These are phyloP conservation scores for Euphorbia corollata DNA, from an alignment of 441 rosid genomes.

Conservation along the genomic window DNA sequence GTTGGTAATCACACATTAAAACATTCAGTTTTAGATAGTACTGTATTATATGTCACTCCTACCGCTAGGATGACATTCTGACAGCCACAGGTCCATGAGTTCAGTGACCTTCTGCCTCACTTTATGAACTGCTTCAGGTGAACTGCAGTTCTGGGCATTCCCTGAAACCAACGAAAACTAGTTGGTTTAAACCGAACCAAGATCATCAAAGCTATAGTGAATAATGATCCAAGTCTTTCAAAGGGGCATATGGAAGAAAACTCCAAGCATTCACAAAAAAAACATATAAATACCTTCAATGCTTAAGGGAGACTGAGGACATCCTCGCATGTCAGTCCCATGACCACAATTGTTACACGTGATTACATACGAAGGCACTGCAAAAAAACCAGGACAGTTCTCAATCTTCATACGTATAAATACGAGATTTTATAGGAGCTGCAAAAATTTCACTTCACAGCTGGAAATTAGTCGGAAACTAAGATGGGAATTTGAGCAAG, in stretches of 20 bases:
- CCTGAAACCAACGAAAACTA: conserved; percentile 37
- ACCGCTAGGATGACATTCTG: conserved; percentile 47
- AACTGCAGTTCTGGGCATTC: conserved; percentile 62
- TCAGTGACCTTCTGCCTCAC: conserved; percentile 68
- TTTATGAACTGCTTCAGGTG: conserved; percentile 76
- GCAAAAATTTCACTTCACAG: no score
- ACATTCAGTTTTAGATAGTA: not conserved
- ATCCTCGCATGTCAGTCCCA: conserved; percentile 89
- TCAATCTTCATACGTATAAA: no score
- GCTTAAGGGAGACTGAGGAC: conserved; percentile 74
- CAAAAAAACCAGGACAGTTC: conserved; percentile 13
- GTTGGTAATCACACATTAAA: not conserved
- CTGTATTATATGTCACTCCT: conserved; percentile 36
- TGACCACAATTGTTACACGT: conserved; percentile 86
- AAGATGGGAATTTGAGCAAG: no score
- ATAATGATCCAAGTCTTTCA: not conserved
- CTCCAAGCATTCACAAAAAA: not conserved
- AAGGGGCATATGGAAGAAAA: not conserved
- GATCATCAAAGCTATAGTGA: not conserved
- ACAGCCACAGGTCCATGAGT: conserved; percentile 83
- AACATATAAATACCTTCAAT: conserved; percentile 51
- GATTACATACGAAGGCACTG: conserved; percentile 81
- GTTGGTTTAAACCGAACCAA: not conserved
- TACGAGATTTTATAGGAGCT: no score
- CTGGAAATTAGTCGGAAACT: not conserved